Base-by-base conservation (phyloP, 345 rosid species). In the Excoecaria cochinchinensis region DNA sequence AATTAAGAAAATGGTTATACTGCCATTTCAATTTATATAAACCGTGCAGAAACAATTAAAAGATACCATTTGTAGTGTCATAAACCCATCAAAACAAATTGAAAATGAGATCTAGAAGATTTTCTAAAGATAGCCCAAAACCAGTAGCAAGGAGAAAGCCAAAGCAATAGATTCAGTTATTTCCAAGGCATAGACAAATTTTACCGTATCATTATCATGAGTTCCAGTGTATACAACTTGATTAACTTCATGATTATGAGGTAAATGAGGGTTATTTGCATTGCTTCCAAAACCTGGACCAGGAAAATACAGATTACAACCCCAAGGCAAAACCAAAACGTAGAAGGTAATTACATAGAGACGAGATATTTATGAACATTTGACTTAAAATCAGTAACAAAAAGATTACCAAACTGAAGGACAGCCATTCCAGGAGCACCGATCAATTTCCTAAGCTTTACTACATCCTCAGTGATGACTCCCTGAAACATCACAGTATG, bases 361-460 rank as follows among this genome's bases (percentile, higher is more conserved):
- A 57, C 67, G 25, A 65, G 44, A 38, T 25, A 63, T 50, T 62
- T 51, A 51, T 64, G 44, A 50, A 52, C 14, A 53, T 58, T 6
- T 62, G 24, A 38, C 60, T 8, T 47, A 24, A 58, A 67, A 56
- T 67, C 7, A 56, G 69, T 36, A 47, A 69, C 0, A 55, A 8
- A 59, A 19, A 50, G 46, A 38, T 80, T 90, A 95, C 99, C 99
- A 83, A 95, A 95, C 80, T 95, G 99, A 68, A 95, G 97, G 77
- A 95, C 99, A 58, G 90, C 92, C 99, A 95, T 95, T 87, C 97
- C 97, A 72, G 97, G 99, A n/a, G 93, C 97, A 61, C 89, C 94
- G 25, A 95, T 92, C n/a, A 89, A 85, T 84, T 86, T 91, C 83
- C 99, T 87, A 58, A 95, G 91, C 75, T 86, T 79, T 78, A 89